A percentile compares a stretch with the other conserved stretches of the same genome.
phyloP scores from a whole-genome alignment of 2,329 filamentous ascomycete genomes.

The Fusarium armeniacum region DNA sequence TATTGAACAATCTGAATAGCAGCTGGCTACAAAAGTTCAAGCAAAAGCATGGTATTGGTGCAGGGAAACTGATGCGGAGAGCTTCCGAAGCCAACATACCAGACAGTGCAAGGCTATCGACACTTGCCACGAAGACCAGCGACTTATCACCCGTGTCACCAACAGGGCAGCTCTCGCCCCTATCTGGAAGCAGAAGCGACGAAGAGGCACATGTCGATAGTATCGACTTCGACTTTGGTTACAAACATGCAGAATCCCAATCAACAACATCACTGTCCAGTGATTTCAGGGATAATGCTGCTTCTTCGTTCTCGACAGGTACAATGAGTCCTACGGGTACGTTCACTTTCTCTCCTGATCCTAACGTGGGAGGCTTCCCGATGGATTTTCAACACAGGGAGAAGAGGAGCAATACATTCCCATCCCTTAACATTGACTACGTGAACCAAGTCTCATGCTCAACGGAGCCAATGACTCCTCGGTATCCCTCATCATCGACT shows the following conservation, averaged over 20 bases:
- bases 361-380: constrained; percentile 75
- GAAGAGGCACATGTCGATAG: constrained; percentile 71
- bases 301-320: constrained; percentile 77
- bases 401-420: constrained; percentile 85
- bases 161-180: constrained; percentile 73
- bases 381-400: constrained; percentile 75
- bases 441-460: constrained; percentile 59
- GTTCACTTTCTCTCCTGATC: constrained; percentile 82
- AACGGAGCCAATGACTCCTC: constrained; percentile 64
- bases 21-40: constrained; percentile 97
- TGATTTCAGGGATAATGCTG: constrained; percentile 53
- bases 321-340: constrained; percentile 81
- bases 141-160: constrained; percentile 80
- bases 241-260: constrained; percentile 54
- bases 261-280: constrained; percentile 54
- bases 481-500: constrained; percentile 62
- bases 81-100: constrained; percentile 79
- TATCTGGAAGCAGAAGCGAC: constrained; percentile 78
- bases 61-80: constrained; percentile 65
- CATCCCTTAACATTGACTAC: constrained; percentile 75
- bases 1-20: constrained; percentile 77
- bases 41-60: constrained; percentile 78
- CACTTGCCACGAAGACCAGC: constrained; percentile 52
- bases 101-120: constrained; percentile 72
- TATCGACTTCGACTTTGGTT: constrained; percentile 53